Conservation (phyloP, 805 yeast genomes). For the Sugiyamaella mastotermitis region DNA sequence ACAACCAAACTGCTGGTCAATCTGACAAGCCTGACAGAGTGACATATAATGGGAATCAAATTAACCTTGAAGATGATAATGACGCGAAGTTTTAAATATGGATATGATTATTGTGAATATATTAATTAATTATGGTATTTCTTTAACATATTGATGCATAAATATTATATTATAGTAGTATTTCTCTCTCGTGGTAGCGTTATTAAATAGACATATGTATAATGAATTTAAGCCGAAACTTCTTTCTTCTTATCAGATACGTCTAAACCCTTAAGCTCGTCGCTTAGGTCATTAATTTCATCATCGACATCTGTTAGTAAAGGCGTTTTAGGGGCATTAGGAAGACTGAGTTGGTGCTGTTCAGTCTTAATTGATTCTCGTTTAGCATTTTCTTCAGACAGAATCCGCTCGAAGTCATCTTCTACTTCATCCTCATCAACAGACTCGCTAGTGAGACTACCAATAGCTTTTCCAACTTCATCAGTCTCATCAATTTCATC, state of each 20-base stretch:
- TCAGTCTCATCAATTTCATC: conserved; percentile 35
- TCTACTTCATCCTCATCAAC: conserved; percentile 34
- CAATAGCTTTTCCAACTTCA: conserved; percentile 33
- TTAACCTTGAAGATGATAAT: conserved; percentile 46
- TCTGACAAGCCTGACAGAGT: conserved; percentile 33
- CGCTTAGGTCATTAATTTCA: too few species aligned
- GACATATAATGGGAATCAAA: conserved; percentile 54
- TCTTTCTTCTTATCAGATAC: not conserved
- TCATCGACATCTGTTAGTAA: too few species aligned
- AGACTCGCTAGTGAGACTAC: conserved; percentile 25
- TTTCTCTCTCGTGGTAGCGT: too few species aligned
- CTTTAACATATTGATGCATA: too few species aligned
- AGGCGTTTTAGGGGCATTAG: too few species aligned
- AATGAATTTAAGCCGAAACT: too few species aligned
- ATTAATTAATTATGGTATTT: not conserved
- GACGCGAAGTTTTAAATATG: not conserved
- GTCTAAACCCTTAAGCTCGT: not conserved
- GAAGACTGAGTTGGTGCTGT: too few species aligned
- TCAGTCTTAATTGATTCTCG: too few species aligned
- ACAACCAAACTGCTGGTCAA: not conserved
- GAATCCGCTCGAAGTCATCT: conserved; percentile 35
- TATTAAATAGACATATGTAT: too few species aligned
- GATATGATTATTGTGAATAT: not conserved
- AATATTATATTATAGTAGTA: too few species aligned
- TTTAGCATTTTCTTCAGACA: conserved; percentile 23